Evolutionary conservation across 805 yeast species (phyloP).

Genomic region (Metschnikowia similis): DNA sequence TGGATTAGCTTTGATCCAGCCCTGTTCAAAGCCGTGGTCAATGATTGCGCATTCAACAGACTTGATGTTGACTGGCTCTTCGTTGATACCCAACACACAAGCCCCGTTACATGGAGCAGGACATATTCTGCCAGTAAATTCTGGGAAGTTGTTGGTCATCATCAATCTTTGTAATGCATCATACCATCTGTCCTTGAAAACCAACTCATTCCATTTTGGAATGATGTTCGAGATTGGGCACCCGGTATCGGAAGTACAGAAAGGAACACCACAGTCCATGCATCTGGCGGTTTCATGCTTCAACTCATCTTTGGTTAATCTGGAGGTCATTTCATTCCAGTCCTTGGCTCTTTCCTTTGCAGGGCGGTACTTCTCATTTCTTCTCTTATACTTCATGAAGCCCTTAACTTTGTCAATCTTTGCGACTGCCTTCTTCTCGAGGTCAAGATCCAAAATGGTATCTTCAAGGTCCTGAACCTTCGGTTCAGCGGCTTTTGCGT

Average conservation of each 20-base stretch:
- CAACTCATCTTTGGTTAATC: slow-evolving; percentile 82
- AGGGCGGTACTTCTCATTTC: slow-evolving; percentile 80
- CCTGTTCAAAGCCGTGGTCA: slow-evolving; percentile 93
- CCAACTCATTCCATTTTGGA: slow-evolving; percentile 97
- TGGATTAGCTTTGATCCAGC: slow-evolving; percentile 87
- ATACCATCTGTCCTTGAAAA: slow-evolving; percentile 90
- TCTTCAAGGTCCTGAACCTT: slow-evolving; percentile 87
- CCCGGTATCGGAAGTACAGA: slow-evolving; percentile 97
- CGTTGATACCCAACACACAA: slow-evolving; percentile 83
- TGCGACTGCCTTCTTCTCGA: slow-evolving; percentile 59
- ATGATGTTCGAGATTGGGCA: slow-evolving; percentile 96
- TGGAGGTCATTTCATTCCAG: slow-evolving; percentile 85
- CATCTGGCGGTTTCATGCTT: slow-evolving; percentile 93
- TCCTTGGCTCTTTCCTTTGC: slow-evolving; percentile 74
- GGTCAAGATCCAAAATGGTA: slow-evolving; percentile 64
- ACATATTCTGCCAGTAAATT: slow-evolving; percentile 95
- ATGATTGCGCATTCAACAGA: slow-evolving; percentile 94
- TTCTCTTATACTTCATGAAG: slow-evolving; percentile 88
- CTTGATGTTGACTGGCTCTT: slow-evolving; percentile 94
- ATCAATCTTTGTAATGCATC: slow-evolving; percentile 86
- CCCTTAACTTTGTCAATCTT: slow-evolving; percentile 80
- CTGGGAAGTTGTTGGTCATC: slow-evolving; percentile 98
- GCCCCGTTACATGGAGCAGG: slow-evolving; percentile 99
- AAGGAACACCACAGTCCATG: slow-evolving; percentile 99
- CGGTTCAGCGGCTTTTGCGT: slow-evolving; percentile 56